phyloP scores from a whole-genome alignment of 163 green algal genomes.

The Picocystis sp. region DNA sequence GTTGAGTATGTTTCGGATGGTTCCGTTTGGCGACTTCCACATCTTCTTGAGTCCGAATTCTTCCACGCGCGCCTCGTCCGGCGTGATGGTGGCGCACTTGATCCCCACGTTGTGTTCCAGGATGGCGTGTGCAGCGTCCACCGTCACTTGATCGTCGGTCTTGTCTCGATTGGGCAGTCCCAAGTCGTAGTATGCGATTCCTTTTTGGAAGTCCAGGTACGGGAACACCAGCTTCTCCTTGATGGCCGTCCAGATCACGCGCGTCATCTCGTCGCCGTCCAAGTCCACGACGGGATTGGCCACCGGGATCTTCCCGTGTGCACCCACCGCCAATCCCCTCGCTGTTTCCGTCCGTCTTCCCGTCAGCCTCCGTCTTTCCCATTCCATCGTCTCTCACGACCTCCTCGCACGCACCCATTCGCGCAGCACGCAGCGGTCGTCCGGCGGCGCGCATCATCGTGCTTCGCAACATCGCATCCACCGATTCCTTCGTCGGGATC shows the following conservation, averaged over 20 bases:
- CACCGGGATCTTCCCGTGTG: slow-evolving; percentile 48
- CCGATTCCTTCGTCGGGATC: too few species aligned
- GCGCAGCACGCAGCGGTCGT: too few species aligned
- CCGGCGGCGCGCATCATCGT: too few species aligned
- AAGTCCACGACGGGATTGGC: slow-evolving; percentile 76
- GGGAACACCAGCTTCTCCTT: slow-evolving; percentile 91
- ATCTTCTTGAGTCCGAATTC: slow-evolving; percentile 94
- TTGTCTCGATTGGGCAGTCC: slow-evolving; percentile 60
- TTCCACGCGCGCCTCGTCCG: slow-evolving; percentile 84
- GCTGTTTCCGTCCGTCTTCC: too few species aligned
- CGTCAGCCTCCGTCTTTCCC: too few species aligned
- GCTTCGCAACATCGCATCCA: too few species aligned
- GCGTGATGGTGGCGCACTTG: slow-evolving; percentile 97
- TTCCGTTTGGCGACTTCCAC: slow-evolving; percentile 89
- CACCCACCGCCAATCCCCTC: too few species aligned
- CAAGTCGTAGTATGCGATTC: slow-evolving; percentile 86
- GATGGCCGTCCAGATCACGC: slow-evolving; percentile 90
- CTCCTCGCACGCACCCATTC: too few species aligned
- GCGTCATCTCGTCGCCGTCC: slow-evolving; percentile 82
- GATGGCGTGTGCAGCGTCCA: slow-evolving; percentile 74
- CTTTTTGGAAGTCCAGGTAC: slow-evolving; percentile 70
- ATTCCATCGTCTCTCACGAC: too few species aligned
- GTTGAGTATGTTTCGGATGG: slow-evolving; percentile 90
- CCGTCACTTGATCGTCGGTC: slow-evolving; percentile 76
- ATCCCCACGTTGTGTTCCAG: slow-evolving; percentile 81